Percentiles rank a stretch among this genome's conserved stretches.
Conservation (phyloP, 345 rosid genomes). For the Citrus maxima region DNA sequence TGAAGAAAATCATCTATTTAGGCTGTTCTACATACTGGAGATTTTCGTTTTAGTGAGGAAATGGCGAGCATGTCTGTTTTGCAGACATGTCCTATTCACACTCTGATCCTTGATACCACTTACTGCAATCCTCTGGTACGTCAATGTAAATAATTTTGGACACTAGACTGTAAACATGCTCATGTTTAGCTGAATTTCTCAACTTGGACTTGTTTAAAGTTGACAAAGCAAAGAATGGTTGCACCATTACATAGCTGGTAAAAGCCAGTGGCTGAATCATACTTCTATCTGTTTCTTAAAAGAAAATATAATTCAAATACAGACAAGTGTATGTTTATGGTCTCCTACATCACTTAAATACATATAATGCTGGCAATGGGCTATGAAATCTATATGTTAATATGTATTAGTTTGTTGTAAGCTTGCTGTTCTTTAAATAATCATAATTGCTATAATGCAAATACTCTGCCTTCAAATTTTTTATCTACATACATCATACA, state of each 20-base stretch:
- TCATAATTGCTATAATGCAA: neutral
- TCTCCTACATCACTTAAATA: neutral
- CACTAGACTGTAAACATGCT: neutral
- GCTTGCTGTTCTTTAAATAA: neutral
- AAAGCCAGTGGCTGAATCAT: neutral
- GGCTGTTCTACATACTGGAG: conserved; percentile 92
- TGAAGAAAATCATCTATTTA: conserved; percentile 18
- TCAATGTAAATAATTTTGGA: neutral
- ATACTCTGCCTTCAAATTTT: neutral
- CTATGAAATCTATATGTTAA: neutral
- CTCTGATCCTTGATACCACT: conserved; percentile 96
- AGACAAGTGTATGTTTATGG: neutral
- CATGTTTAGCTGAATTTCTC: neutral
- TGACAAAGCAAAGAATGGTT: neutral
- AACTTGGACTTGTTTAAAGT: neutral
- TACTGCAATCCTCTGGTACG: conserved; percentile 89
- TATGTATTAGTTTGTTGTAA: neutral
- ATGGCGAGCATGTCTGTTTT: conserved; percentile 42
- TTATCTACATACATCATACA: no score
- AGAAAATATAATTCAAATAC: neutral
- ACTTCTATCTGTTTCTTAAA: neutral
- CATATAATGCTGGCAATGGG: neutral
- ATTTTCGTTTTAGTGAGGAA: conserved; percentile 73
- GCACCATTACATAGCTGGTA: neutral
- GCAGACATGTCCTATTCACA: conserved; percentile 46